phyloP scores from a whole-genome alignment of 495 filamentous ascomycete genomes.

The Arthonia radiata region DNA sequence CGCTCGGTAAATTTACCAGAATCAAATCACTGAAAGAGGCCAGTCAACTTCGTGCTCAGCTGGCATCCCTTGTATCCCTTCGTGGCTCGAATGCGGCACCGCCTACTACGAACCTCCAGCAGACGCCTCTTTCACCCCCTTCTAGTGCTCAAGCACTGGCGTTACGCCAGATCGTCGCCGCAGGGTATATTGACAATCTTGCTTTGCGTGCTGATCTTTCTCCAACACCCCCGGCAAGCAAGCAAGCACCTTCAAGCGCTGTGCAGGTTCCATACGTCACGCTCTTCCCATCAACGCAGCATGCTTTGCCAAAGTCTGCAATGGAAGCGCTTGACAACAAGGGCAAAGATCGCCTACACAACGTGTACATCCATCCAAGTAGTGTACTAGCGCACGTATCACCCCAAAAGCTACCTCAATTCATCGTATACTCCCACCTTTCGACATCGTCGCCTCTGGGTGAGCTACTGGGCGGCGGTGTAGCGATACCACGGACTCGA shows the following conservation, averaged over 20 bases:
- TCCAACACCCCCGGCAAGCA: constrained; percentile 42
- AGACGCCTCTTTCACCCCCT: too few relatives aligned
- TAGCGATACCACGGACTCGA: constrained; percentile 45
- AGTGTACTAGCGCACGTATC: constrained; percentile 49
- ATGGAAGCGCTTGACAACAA: constrained; percentile 1
- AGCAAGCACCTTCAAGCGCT: constrained; percentile 48
- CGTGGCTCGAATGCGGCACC: too few relatives aligned
- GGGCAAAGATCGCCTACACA: constrained; percentile 15
- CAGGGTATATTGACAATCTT: constrained; percentile 86
- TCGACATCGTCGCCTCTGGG: constrained; percentile 35
- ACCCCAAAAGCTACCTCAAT: constrained; percentile 54
- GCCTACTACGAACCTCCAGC: too few relatives aligned
- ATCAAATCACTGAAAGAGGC: constrained; percentile 71
- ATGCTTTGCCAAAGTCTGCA: not conserved
- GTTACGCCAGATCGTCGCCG: constrained; percentile 71
- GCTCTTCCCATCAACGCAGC: constrained; percentile 31
- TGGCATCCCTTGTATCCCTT: too few relatives aligned
- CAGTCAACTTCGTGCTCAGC: constrained; percentile 54
- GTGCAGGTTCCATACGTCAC: constrained; percentile 82
- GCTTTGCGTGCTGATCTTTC: constrained; percentile 78
- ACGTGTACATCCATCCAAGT: constrained; percentile 68
- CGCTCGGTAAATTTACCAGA: constrained; percentile 61
- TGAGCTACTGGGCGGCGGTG: constrained; percentile 9
- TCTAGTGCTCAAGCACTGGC: too few relatives aligned
- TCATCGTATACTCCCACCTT: constrained; percentile 68